Conservation (phyloP, 148 eudicot genomes). For the Persicaria tinctoria region DNA sequence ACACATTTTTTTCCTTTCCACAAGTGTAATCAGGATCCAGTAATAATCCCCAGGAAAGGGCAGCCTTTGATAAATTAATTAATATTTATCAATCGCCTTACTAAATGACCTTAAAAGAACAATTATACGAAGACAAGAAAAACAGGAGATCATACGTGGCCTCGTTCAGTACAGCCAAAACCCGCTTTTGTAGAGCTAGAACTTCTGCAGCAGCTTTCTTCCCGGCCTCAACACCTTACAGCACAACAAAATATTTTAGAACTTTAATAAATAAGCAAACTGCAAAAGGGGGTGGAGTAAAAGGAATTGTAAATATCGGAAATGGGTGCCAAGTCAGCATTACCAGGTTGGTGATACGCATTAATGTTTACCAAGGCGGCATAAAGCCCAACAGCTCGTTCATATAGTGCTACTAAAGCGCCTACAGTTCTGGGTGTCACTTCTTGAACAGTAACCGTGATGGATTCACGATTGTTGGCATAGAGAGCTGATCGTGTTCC, state of each 20-base stretch:
- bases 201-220: slow-evolving; percentile 98
- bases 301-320: neutral
- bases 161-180: slow-evolving; percentile 82
- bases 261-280: neutral
- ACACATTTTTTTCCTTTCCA: neutral
- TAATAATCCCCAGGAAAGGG: too few relatives aligned
- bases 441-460: slow-evolving; percentile 90
- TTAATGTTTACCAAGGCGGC: slow-evolving; percentile 87
- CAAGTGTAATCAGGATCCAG: neutral
- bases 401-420: slow-evolving; percentile 86
- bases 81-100: neutral
- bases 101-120: neutral
- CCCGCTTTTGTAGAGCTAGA: slow-evolving; percentile 93
- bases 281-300: neutral
- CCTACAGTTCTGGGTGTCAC: slow-evolving; percentile 97
- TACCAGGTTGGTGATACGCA: slow-evolving; percentile 99
- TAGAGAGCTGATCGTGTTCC: slow-evolving; percentile 98
- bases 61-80: too few relatives aligned
- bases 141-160: slow-evolving; percentile 47
- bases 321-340: neutral
- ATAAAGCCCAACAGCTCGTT: slow-evolving; percentile 96
- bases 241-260: neutral
- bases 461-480: slow-evolving; percentile 85
- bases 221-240: slow-evolving; percentile 95
- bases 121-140: neutral